These are phyloP conservation scores for Hirsutella minnesotensis DNA, from an alignment of 2,329 filamentous ascomycete genomes.

Conservation along the genomic window DNA sequence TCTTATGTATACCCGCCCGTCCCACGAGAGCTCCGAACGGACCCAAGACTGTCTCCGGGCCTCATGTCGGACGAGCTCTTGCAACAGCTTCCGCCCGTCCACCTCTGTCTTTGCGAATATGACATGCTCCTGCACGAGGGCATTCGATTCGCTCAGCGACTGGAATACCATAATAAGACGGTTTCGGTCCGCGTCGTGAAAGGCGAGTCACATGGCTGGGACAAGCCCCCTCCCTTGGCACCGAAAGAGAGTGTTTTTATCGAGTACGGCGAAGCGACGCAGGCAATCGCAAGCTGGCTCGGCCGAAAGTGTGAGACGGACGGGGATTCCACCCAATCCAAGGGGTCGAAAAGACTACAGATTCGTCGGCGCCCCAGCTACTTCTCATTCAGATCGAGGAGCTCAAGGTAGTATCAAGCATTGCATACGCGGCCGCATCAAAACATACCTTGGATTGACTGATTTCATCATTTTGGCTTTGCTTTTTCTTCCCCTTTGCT, in stretches of 20 bases:
- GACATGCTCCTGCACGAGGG: conserved; percentile 54
- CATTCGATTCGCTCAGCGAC: conserved; percentile 46
- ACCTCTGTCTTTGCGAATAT: conserved; percentile 51
- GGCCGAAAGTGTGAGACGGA: conserved; percentile 25
- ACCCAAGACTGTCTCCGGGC: conserved; percentile 46
- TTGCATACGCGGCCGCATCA: not conserved
- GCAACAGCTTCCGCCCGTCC: conserved; percentile 37
- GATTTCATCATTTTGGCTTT: too few species aligned
- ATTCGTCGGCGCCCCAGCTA: conserved; percentile 18
- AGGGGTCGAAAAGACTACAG: conserved; percentile 18
- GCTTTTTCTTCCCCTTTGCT: too few species aligned
- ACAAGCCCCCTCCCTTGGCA: conserved; percentile 31
- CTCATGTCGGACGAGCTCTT: conserved; percentile 42
- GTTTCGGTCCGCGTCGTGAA: conserved; percentile 30
- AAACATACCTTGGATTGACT: too few species aligned
- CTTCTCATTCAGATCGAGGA: conserved; percentile 19
- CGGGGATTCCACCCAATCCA: conserved; percentile 20
- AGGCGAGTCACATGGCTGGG: conserved; percentile 36
- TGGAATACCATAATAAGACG: conserved; percentile 25
- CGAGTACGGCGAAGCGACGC: conserved; percentile 33
- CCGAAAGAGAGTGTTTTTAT: conserved; percentile 30
- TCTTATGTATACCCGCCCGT: conserved; percentile 46
- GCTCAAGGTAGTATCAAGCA: conserved; percentile 11
- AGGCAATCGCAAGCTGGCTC: conserved; percentile 28
- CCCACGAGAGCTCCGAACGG: conserved; percentile 29